These are phyloP conservation scores for Protomyces lactucae-debilis DNA, from an alignment of 1,139 yeast genomes.

Conservation along the genomic window DNA sequence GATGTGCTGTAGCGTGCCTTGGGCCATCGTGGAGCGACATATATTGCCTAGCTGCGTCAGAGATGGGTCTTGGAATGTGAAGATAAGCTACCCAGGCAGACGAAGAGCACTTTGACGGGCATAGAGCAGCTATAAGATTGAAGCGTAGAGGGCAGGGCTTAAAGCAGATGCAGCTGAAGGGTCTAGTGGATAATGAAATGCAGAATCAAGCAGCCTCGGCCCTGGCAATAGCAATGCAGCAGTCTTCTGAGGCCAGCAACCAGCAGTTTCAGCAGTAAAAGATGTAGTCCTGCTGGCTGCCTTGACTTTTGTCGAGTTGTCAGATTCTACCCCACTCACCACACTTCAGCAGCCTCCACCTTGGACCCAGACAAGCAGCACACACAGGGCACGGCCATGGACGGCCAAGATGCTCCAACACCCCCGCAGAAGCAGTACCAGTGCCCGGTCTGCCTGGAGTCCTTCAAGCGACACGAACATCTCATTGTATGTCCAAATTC, in stretches of 20 bases:
- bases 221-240: no score
- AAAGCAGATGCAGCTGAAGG: no score
- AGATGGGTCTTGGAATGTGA: background rate
- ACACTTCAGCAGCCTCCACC: no score
- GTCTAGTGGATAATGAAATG: no score
- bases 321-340: no score
- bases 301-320: no score
- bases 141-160: no score
- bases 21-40: conserved; percentile 24
- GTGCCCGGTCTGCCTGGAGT: conserved; percentile 17
- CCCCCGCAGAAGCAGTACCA: conserved; percentile 11
- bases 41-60: conserved; percentile 2
- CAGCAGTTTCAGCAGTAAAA: no score
- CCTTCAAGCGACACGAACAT: conserved; percentile 25
- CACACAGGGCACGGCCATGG: background rate
- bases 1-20: conserved; percentile 6
- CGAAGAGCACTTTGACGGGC: conserved; percentile 6
- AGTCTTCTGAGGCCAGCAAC: no score
- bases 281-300: no score
- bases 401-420: background rate
- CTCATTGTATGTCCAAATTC: conserved; percentile 9
- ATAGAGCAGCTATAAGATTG: background rate
- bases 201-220: no score
- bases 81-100: conserved; percentile 3
- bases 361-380: no score